Evolutionary conservation across 2,329 filamentous ascomycete species (phyloP).

Genomic region (Cladosporium halotolerans): DNA sequence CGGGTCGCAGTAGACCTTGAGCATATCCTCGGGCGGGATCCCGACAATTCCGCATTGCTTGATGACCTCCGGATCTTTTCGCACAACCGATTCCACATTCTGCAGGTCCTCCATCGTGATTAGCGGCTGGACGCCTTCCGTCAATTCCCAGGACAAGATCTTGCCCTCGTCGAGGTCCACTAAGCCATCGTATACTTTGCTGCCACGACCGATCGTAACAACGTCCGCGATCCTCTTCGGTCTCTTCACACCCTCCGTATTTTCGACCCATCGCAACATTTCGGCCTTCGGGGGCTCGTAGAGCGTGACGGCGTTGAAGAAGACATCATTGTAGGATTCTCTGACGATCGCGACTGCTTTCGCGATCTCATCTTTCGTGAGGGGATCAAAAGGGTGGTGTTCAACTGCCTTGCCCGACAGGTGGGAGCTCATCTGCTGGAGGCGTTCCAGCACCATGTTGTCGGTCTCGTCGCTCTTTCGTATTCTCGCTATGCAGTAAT

Average conservation of each 20-base stretch:
- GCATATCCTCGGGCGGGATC: conserved; percentile 75
- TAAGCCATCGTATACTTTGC: conserved; percentile 75
- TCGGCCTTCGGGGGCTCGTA: conserved; percentile 79
- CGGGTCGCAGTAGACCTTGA: conserved; percentile 93
- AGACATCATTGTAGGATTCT: conserved; percentile 62
- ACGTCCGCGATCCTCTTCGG: conserved; percentile 73
- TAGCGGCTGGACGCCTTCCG: conserved; percentile 74
- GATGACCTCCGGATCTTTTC: conserved; percentile 78
- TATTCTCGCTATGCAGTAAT: background rate
- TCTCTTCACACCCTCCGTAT: conserved; percentile 53
- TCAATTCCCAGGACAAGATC: conserved; percentile 67
- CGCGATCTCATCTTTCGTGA: conserved; percentile 67
- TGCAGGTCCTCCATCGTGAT: conserved; percentile 90
- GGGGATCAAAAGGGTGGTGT: conserved; percentile 72
- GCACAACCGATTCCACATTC: conserved; percentile 67
- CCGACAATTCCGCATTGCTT: conserved; percentile 82
- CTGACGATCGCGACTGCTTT: conserved; percentile 62
- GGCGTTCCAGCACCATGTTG: conserved; percentile 44
- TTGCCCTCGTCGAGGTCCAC: conserved; percentile 64
- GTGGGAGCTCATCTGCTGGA: conserved; percentile 59
- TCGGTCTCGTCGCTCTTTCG: background rate
- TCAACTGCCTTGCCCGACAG: conserved; percentile 49
- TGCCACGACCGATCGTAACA: conserved; percentile 71
- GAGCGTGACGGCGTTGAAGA: conserved; percentile 81
- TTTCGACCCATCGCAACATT: conserved; percentile 72